Evolutionary conservation across 768 basidiomycete species (phyloP).

Genomic region (Chalciporus chontae): DNA sequence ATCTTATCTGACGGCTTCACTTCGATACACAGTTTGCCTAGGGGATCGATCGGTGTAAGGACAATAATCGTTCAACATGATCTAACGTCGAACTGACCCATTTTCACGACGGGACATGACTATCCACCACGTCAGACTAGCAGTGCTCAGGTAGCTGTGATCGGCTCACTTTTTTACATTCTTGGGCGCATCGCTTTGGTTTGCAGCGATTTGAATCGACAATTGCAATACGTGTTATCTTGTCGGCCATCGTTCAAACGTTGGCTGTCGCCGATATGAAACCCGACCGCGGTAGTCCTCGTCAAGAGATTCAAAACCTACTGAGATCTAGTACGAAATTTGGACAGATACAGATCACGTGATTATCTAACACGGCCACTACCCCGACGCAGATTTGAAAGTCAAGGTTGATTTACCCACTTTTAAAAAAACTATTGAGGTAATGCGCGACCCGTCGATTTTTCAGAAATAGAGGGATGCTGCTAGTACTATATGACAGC

Average conservation of each 20-base stretch:
- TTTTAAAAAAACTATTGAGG: no score
- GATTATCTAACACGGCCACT: no score
- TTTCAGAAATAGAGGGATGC: no score
- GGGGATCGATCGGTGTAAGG: neutral
- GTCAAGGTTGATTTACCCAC: no score
- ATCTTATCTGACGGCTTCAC: constrained; percentile 96
- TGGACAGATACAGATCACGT: neutral
- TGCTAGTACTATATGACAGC: no score
- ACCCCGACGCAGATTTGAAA: neutral
- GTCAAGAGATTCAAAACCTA: neutral
- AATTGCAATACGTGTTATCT: constrained; percentile 97
- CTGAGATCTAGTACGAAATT: neutral
- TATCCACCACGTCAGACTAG: constrained; percentile 24
- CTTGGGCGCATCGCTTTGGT: constrained; percentile 94
- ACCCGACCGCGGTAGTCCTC: neutral
- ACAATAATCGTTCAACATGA: neutral
- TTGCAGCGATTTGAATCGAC: constrained; percentile 91
- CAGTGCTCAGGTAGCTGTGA: constrained; percentile 4
- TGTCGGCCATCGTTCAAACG: constrained; percentile 67
- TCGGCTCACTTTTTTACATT: constrained; percentile 85
- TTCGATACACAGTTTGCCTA: constrained; percentile 97
- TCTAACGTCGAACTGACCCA: constrained; percentile 56
- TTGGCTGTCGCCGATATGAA: constrained; percentile 5
- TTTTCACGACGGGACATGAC: constrained; percentile 96
- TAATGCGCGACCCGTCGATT: no score